A percentile compares a stretch with the other conserved stretches of the same genome.
Evolutionary conservation across 768 basidiomycete genomes (phyloP).

Genomic region (Crassisporium funariophilum): DNA sequence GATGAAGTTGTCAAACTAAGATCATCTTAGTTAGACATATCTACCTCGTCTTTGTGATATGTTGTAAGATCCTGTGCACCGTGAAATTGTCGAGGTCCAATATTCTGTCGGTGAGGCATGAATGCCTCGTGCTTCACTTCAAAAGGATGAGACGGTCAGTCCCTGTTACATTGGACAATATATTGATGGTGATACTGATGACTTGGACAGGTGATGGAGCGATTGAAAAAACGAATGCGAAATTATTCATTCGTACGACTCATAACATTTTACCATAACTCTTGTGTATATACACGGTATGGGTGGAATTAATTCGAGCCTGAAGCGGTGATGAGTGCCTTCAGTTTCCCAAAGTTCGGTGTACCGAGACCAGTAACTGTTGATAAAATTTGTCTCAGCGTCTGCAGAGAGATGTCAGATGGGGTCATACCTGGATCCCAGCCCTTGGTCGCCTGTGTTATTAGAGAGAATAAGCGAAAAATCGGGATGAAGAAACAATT

Average conservation of each 20-base stretch:
- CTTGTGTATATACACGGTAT: background rate
- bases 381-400: slow-evolving; percentile 1
- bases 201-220: slow-evolving; percentile 77
- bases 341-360: slow-evolving; percentile 53
- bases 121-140: no score
- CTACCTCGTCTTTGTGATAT: no score
- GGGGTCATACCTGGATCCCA: slow-evolving; percentile 57
- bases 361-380: slow-evolving; percentile 57
- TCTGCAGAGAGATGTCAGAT: slow-evolving; percentile 1
- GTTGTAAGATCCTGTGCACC: no score
- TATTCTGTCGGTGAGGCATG: no score
- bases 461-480: slow-evolving; percentile 5
- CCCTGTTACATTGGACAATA: background rate
- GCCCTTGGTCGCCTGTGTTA: slow-evolving; percentile 43
- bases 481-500: no score
- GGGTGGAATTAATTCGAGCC: background rate
- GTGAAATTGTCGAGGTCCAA: no score
- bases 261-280: background rate
- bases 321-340: slow-evolving; percentile 22
- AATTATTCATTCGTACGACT: slow-evolving; percentile 45
- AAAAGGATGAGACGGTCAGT: slow-evolving; percentile 86
- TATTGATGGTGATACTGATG: slow-evolving; percentile 2
- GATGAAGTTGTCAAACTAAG: no score
- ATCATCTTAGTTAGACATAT: no score
- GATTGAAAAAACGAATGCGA: slow-evolving; percentile 96